Conservation (phyloP, 163 green algal genomes). For the Volvox carteri region DNA sequence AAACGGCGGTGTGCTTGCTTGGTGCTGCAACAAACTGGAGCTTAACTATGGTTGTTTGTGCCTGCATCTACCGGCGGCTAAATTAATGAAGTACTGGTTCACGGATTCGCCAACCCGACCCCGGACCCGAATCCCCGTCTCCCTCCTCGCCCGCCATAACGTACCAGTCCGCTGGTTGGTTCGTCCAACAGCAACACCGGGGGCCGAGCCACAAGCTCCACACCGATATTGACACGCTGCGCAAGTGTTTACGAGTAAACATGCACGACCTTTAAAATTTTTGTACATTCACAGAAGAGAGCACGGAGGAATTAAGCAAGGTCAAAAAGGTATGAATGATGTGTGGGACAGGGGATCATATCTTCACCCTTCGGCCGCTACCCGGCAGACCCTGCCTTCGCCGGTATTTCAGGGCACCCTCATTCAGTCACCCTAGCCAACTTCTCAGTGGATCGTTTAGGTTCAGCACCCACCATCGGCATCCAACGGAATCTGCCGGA, state of each 20-base stretch:
- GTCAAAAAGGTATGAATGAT: not conserved
- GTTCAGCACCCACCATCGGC: no score
- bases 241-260: not conserved
- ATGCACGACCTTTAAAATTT: not conserved
- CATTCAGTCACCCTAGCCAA: no score
- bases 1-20: no score
- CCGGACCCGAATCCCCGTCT: not conserved
- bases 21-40: no score
- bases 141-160: not conserved
- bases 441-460: no score
- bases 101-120: not conserved
- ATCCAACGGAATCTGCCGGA: no score
- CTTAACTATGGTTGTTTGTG: not conserved
- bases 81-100: no score
- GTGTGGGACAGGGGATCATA: no score
- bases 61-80: not conserved
- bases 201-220: slow-evolving; percentile 86
- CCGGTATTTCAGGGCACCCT: no score
- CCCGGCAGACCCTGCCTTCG: no score
- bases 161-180: slow-evolving; percentile 74
- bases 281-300: not conserved
- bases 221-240: slow-evolving; percentile 79
- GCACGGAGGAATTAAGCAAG: not conserved
- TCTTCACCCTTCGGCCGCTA: no score
- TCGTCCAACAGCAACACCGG: slow-evolving; percentile 75